Evolutionary conservation across 169 alveolate species (phyloP).

Genomic region (Cryptosporidium meleagridis): DNA sequence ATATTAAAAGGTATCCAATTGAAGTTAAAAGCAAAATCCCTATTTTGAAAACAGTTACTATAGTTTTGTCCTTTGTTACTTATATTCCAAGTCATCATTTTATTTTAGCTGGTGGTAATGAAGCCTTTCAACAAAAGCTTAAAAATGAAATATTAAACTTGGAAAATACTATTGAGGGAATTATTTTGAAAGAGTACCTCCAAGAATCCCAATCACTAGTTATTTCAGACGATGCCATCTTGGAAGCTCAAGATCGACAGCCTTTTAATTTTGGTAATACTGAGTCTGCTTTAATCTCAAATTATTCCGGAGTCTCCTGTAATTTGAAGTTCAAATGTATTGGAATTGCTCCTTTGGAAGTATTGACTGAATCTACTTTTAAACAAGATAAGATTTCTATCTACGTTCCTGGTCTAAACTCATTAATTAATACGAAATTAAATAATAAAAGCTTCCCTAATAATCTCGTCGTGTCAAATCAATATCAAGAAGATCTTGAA

Average conservation of each 20-base stretch:
- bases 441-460: conserved; percentile 11
- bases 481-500: background rate
- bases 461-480: background rate
- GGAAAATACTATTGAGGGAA: conserved; percentile 6
- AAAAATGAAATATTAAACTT: conserved; percentile 3
- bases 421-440: conserved; percentile 31
- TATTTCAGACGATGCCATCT: background rate
- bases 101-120: background rate
- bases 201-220: background rate
- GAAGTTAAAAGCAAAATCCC: conserved; percentile 16
- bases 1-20: background rate
- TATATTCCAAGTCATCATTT: background rate
- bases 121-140: background rate
- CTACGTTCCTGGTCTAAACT: conserved; percentile 26
- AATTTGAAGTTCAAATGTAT: conserved; percentile 33
- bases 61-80: conserved; percentile 24
- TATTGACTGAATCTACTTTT: background rate
- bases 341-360: conserved; percentile 43
- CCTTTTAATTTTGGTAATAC: background rate
- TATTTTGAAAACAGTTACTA: conserved; percentile 17
- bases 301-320: conserved; percentile 38
- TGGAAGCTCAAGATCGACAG: background rate
- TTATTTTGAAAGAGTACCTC: background rate
- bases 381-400: background rate
- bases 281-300: conserved; percentile 26